Percentiles rank a stretch among this genome's conserved stretches.
Conservation (phyloP, 805 yeast genomes). For the Sporopachydermia quercuum region DNA sequence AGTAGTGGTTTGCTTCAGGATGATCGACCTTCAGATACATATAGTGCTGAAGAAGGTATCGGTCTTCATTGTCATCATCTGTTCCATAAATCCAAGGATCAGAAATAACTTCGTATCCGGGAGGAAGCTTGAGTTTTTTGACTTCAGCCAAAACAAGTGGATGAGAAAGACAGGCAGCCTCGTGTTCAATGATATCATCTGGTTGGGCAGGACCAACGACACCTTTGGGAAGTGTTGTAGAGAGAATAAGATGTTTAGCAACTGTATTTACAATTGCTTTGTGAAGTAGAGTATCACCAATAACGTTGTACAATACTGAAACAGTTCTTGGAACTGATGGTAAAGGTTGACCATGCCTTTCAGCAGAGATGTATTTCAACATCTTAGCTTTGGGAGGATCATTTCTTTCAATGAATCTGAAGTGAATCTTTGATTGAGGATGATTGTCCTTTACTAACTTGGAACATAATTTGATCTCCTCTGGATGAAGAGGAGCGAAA, state of each 20-base stretch:
- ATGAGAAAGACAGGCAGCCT: conserved; percentile 32
- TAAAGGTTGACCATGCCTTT: conserved; percentile 30
- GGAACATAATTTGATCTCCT: background rate
- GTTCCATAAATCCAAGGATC: conserved; percentile 83
- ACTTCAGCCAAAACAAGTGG: conserved; percentile 50
- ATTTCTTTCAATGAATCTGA: conserved; percentile 47
- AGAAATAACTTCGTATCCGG: conserved; percentile 35
- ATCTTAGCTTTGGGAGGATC: conserved; percentile 68
- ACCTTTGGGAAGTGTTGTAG: conserved; percentile 37
- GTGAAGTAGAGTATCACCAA: conserved; percentile 32
- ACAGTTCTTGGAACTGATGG: conserved; percentile 51
- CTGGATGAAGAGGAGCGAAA: background rate
- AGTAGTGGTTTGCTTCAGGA: conserved; percentile 60
- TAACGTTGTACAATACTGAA: conserved; percentile 44
- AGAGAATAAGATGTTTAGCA: conserved; percentile 44
- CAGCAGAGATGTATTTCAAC: conserved; percentile 48
- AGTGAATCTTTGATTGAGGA: conserved; percentile 33
- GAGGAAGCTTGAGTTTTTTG: conserved; percentile 50
- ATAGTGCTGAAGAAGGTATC: conserved; percentile 41
- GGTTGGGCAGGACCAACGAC: conserved; percentile 54
- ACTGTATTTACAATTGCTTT: conserved; percentile 59
- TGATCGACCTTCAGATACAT: conserved; percentile 57
- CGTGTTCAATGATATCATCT: conserved; percentile 45
- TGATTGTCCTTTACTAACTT: background rate
- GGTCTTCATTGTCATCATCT: conserved; percentile 39